These are phyloP conservation scores for Pseudonectria foliicola DNA, from an alignment of 2,329 filamentous ascomycete species.

Conservation along the genomic window DNA sequence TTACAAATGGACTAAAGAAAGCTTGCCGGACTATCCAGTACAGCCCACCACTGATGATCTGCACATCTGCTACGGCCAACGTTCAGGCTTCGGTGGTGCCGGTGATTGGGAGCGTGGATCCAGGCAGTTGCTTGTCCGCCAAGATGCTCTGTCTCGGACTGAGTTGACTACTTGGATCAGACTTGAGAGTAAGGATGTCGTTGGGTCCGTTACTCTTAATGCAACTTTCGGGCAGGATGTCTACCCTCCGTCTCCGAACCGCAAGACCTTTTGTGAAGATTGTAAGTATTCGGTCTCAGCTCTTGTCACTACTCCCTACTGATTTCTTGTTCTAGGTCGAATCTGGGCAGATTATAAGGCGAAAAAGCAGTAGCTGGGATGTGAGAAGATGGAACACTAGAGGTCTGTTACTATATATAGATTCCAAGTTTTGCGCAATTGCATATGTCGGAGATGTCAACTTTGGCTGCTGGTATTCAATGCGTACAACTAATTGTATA, in stretches of 20 bases:
- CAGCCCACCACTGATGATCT: constrained; percentile 20
- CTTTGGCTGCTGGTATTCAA: too few relatives aligned
- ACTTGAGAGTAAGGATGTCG: constrained; percentile 43
- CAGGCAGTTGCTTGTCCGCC: constrained; percentile 21
- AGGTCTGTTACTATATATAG: too few relatives aligned
- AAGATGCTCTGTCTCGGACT: constrained; percentile 32
- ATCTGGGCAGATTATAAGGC: too few relatives aligned
- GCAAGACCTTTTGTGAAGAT: constrained; percentile 10
- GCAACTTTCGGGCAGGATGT: constrained; percentile 45
- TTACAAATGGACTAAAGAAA: constrained; percentile 27
- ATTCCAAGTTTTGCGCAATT: too few relatives aligned
- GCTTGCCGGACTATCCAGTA: constrained; percentile 11
- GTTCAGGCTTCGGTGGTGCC: constrained; percentile 60
- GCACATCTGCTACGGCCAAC: constrained; percentile 48
- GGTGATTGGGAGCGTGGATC: constrained; percentile 51
- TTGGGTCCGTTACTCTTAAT: constrained; percentile 45
- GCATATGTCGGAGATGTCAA: too few relatives aligned
- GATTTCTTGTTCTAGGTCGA: too few relatives aligned
- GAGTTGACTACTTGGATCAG: constrained; percentile 50
- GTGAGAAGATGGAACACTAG: too few relatives aligned
- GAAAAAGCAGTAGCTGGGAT: too few relatives aligned
- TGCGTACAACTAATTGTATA: too few relatives aligned
- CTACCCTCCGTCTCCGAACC: constrained; percentile 35
- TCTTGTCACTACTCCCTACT: too few relatives aligned
- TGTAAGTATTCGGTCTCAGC: too few relatives aligned